Evolutionary conservation across 164 flowering plant species (phyloP).

Genomic region (Pachysandra terminalis): DNA sequence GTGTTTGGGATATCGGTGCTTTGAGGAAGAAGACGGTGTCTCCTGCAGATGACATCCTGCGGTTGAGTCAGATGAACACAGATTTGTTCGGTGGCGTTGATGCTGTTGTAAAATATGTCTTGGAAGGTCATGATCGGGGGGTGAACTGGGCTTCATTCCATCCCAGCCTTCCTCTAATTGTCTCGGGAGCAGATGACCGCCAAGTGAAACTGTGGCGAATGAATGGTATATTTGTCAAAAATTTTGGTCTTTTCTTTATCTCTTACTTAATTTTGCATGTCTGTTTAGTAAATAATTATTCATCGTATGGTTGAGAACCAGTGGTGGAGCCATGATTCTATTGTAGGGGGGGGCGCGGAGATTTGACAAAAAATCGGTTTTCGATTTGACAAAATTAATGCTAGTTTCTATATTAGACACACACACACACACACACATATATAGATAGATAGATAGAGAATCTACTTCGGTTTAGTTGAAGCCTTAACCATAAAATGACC

Average conservation of each 20-base stretch:
- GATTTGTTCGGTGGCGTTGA: slow-evolving; percentile 96
- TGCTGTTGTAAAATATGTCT: slow-evolving; percentile 89
- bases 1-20: slow-evolving; percentile 95
- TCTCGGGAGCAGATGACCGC: slow-evolving; percentile 95
- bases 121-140: slow-evolving; percentile 84
- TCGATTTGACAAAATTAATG: too few relatives aligned
- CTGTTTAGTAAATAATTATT: background rate
- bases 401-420: too few relatives aligned
- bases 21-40: slow-evolving; percentile 77
- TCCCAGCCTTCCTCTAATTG: slow-evolving; percentile 77
- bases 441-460: too few relatives aligned
- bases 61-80: slow-evolving; percentile 85
- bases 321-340: too few relatives aligned
- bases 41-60: slow-evolving; percentile 81
- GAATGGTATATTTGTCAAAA: slow-evolving; percentile 57
- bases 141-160: slow-evolving; percentile 97
- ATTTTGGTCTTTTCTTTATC: background rate
- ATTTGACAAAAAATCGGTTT: too few relatives aligned
- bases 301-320: background rate
- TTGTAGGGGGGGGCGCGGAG: too few relatives aligned
- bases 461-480: too few relatives aligned
- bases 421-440: too few relatives aligned
- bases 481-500: too few relatives aligned
- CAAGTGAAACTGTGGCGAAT: slow-evolving; percentile 95
- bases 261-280: background rate